Conservation (phyloP, 2,329 filamentous ascomycete genomes). For the Endoconidiophora laricicola region DNA sequence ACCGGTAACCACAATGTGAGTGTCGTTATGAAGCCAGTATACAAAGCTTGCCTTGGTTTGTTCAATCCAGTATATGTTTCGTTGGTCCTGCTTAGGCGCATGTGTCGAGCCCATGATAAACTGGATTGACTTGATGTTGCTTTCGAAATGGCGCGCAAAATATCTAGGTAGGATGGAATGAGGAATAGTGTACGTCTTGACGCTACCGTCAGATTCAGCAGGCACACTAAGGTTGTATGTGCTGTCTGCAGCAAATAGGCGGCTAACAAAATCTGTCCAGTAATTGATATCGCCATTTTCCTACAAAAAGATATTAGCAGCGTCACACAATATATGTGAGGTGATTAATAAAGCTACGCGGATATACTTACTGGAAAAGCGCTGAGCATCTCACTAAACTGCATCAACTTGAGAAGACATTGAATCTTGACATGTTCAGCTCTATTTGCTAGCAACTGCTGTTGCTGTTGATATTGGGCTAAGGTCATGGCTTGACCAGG, state of each 20-base stretch:
- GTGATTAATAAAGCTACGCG: neutral
- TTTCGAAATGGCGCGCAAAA: constrained; percentile 77
- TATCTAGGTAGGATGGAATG: constrained; percentile 71
- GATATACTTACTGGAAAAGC: constrained; percentile 32
- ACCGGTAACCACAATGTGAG: constrained; percentile 68
- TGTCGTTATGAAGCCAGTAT: constrained; percentile 75
- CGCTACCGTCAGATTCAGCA: constrained; percentile 37
- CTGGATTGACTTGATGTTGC: constrained; percentile 72
- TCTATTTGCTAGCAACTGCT: constrained; percentile 2
- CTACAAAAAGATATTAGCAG: constrained; percentile 30
- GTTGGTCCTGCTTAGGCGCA: no score
- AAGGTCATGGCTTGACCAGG: constrained; percentile 16
- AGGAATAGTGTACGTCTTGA: constrained; percentile 77
- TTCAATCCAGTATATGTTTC: constrained; percentile 23
- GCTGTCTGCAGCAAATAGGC: constrained; percentile 65
- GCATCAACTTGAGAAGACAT: constrained; percentile 42
- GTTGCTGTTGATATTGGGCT: constrained; percentile 30
- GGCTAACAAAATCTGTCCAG: constrained; percentile 65
- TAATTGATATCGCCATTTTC: constrained; percentile 52
- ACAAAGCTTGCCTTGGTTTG: constrained; percentile 64
- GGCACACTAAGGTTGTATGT: constrained; percentile 60
- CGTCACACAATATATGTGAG: neutral
- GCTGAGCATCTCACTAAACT: constrained; percentile 46
- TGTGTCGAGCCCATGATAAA: constrained; percentile 55
- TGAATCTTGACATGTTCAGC: constrained; percentile 35